These are phyloP conservation scores for Pisolithus tinctorius DNA, from an alignment of 768 basidiomycete species.

Conservation along the genomic window DNA sequence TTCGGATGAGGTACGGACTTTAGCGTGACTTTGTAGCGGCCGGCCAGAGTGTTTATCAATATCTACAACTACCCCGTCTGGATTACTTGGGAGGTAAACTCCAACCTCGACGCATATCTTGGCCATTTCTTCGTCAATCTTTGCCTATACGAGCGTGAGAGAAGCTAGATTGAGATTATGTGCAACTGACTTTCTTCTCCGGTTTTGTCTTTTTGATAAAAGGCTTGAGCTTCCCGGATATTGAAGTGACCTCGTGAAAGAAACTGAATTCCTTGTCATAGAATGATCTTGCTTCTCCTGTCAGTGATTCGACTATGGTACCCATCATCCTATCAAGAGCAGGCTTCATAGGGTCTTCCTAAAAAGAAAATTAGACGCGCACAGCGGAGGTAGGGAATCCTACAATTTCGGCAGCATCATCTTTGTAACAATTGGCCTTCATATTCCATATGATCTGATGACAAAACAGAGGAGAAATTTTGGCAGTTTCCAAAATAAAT, in stretches of 20 bases:
- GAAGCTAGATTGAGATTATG: neutral
- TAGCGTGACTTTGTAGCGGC: conserved; percentile 95
- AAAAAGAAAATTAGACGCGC: conserved; percentile 7
- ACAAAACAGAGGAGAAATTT: conserved; percentile 95
- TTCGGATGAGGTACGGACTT: conserved; percentile 41
- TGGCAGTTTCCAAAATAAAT: conserved; percentile 96
- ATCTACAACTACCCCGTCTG: conserved; percentile 94
- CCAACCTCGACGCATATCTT: conserved; percentile 91
- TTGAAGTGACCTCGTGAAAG: conserved; percentile 95
- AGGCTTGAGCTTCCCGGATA: conserved; percentile 95
- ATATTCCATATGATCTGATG: conserved; percentile 99
- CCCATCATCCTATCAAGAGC: conserved; percentile 82
- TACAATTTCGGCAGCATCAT: conserved; percentile 81
- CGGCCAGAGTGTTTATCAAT: conserved; percentile 95
- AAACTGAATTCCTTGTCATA: conserved; percentile 94
- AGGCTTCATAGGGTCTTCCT: conserved; percentile 97
- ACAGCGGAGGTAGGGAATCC: conserved; percentile 17
- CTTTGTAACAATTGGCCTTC: conserved; percentile 96
- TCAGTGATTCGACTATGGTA: conserved; percentile 75
- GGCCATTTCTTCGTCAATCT: conserved; percentile 99
- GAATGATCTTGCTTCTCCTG: conserved; percentile 82
- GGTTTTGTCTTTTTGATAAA: conserved; percentile 92
- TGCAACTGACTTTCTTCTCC: conserved; percentile 77
- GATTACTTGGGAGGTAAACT: conserved; percentile 95
- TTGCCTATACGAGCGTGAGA: conserved; percentile 50